phyloP scores from a whole-genome alignment of 306 rosid genomes.

The Styphnolobium japonicum region DNA sequence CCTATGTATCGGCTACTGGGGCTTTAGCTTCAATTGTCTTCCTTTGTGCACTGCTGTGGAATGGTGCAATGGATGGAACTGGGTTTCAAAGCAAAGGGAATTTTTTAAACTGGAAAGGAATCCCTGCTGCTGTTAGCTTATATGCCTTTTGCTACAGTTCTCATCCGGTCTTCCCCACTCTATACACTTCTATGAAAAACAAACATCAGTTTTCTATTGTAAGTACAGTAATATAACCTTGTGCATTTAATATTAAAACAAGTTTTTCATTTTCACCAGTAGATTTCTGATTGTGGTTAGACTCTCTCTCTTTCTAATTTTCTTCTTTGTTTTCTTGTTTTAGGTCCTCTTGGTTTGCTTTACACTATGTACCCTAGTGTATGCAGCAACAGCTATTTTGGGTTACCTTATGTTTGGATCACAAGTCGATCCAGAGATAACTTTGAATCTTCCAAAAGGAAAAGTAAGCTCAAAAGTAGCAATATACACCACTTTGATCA shows the following conservation, averaged over 20 bases:
- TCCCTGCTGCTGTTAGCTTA: conserved; percentile 48
- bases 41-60: conserved; percentile 45
- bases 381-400: conserved; percentile 46
- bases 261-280: no score
- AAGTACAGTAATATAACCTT: no score
- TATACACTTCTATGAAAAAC: conserved; percentile 56
- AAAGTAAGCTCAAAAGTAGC: conserved; percentile 49
- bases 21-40: conserved; percentile 50
- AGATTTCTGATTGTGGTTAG: no score
- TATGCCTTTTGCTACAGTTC: conserved; percentile 62
- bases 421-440: conserved; percentile 41
- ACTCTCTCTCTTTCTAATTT: no score
- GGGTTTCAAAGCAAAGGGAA: conserved; percentile 49
- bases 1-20: conserved; percentile 59
- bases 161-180: conserved; percentile 64
- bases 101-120: conserved; percentile 40
- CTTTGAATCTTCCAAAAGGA: conserved; percentile 42
- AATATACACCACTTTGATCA: conserved; percentile 44
- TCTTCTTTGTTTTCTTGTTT: background rate
- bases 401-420: conserved; percentile 54
- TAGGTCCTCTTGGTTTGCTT: conserved; percentile 52
- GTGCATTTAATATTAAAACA: no score
- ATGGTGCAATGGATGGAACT: conserved; percentile 49
- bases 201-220: conserved; percentile 58
- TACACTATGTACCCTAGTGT: conserved; percentile 31